phyloP scores from a whole-genome alignment of 192 early-diverging fungal genomes.

The Neocallimastix lanati region DNA sequence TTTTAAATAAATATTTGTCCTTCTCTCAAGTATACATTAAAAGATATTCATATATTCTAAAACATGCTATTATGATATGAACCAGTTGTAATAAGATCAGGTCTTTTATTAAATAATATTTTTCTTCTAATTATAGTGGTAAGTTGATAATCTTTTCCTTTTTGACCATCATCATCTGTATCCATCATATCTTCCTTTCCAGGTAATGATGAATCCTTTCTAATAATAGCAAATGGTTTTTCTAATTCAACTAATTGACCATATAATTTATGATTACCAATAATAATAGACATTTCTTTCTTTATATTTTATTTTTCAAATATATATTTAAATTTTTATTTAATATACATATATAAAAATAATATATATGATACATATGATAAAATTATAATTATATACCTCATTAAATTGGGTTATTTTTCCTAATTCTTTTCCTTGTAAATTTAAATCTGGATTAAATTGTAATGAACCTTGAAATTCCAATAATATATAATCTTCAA shows the following conservation, averaged over 20 bases:
- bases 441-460: not conserved
- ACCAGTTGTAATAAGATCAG: not conserved
- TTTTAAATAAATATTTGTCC: too few relatives aligned
- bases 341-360: too few relatives aligned
- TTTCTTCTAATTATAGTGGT: not conserved
- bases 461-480: not conserved
- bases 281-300: not conserved
- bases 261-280: not conserved
- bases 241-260: not conserved
- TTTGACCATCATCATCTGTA: not conserved
- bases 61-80: not conserved
- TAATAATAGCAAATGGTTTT: not conserved
- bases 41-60: not conserved
- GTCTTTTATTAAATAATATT: not conserved
- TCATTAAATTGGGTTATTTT: not conserved
- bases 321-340: too few relatives aligned
- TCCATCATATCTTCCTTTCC: not conserved
- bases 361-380: too few relatives aligned
- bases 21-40: too few relatives aligned
- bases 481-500: not conserved
- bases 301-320: too few relatives aligned
- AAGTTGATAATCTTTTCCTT: not conserved
- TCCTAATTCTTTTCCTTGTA: not conserved
- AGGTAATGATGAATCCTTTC: not conserved
- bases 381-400: too few relatives aligned